Evolutionary conservation across 306 rosid species (phyloP).

Genomic region (Prunus davidiana): DNA sequence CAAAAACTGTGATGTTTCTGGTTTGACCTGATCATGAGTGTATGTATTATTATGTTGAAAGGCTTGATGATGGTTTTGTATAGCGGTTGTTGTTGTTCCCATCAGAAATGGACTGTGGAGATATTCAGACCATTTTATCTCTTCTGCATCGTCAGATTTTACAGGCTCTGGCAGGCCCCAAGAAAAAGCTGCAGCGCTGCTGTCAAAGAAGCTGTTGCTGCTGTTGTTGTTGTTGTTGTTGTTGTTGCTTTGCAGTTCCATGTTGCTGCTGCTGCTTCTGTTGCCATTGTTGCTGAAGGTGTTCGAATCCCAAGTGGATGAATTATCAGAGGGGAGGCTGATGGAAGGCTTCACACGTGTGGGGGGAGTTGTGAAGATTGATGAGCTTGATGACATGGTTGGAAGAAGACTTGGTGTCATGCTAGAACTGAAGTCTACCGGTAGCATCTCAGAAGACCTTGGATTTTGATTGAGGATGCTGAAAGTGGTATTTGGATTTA

Average conservation of each 20-base stretch:
- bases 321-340: conserved; percentile 44
- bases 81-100: conserved; percentile 31
- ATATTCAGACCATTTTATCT: conserved; percentile 75
- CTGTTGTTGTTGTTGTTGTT: conserved; percentile 17
- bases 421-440: background rate
- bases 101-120: conserved; percentile 48
- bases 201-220: conserved; percentile 28
- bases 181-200: conserved; percentile 16
- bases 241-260: conserved; percentile 30
- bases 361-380: conserved; percentile 28
- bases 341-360: conserved; percentile 50
- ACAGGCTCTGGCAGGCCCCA: conserved; percentile 34
- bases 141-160: conserved; percentile 47
- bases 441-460: conserved; percentile 18
- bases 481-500: conserved; percentile 40
- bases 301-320: conserved; percentile 34
- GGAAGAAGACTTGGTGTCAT: background rate
- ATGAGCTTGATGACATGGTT: conserved; percentile 24
- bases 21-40: conserved; percentile 36
- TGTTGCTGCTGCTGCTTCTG: conserved; percentile 25
- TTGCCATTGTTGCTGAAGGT: conserved; percentile 41
- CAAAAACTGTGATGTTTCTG: conserved; percentile 35
- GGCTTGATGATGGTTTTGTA: conserved; percentile 33
- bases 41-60: conserved; percentile 30
- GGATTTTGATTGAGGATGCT: conserved; percentile 47